Evolutionary conservation across 306 rosid genomes (phyloP), one percentile per base, ranked within the genome.

Genomic region (Nissolia schottii): DNA sequence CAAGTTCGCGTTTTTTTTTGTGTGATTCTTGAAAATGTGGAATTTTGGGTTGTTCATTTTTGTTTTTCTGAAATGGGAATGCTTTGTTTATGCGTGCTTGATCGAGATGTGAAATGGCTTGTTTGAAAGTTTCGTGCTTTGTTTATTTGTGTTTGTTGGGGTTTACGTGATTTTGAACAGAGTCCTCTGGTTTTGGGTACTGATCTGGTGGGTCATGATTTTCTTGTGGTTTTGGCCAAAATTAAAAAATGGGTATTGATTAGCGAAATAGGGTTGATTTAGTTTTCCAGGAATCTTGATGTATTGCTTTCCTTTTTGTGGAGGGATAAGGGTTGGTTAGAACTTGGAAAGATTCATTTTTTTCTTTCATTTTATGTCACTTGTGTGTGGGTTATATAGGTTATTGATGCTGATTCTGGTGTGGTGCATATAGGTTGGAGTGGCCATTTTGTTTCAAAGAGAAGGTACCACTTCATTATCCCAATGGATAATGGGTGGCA

Each of bases 401-500:
- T 31, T 55, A 5, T 8, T 59, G 69, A 19, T 57, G 9, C 12
- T 59, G 45, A 79, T 59, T 23, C 1, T 12, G 64, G 50, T 45
- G 61, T 32, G 69, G 49, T 3, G n/a, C 15, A 10, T 3, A 35
- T 81, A 90, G 97, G 98, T 37, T 93, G 97, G 98, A 87, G 98
- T 56, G 92, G 90, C 9, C 96, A 93, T 74, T 89, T 85, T 58
- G 89, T 90, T 7, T 81, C 96, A 1, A 88, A 90, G 77, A 69
- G 90, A 70, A 93, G 82, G 71, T 93, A 93, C 70, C 98, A 93
- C 67, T 72, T 93, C 40, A 77, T 93, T 35, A 93, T 93, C 53
- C 92, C 98, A 16, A 66, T 58, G 18, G 93, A 90, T 40, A 80
- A 65, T 25, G 82, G 37, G 54, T 92, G 96, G 97, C 85, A 89